Evolutionary conservation across 495 filamentous ascomycete genomes (phyloP).

Genomic region (Penicillium subrubescens): DNA sequence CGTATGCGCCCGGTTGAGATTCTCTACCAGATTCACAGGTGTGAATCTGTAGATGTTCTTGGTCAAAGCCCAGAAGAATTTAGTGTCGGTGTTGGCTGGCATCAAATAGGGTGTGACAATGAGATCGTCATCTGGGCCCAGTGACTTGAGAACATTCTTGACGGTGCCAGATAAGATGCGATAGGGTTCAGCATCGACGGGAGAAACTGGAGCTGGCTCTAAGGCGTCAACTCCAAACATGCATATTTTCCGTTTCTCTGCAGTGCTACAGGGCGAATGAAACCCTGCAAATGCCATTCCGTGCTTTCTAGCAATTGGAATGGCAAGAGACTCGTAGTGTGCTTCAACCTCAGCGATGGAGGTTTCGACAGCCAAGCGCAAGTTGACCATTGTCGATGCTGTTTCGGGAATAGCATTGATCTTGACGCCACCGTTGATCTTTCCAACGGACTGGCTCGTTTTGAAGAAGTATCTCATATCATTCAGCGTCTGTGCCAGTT

Average conservation of each 20-base stretch:
- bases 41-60: constrained; percentile 58
- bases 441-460: constrained; percentile 42
- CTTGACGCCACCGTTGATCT: constrained; percentile 60
- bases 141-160: constrained; percentile 51
- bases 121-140: constrained; percentile 47
- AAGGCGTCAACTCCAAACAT: constrained; percentile 16
- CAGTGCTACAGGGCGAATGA: constrained; percentile 29
- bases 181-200: constrained; percentile 46
- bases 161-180: constrained; percentile 54
- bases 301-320: constrained; percentile 50
- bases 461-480: constrained; percentile 16
- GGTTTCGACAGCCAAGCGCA: constrained; percentile 54
- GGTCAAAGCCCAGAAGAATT: constrained; percentile 60
- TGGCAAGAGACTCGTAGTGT: constrained; percentile 46
- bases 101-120: constrained; percentile 57
- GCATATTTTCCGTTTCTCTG: constrained; percentile 31
- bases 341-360: constrained; percentile 29
- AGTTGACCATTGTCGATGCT: constrained; percentile 52
- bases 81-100: constrained; percentile 65
- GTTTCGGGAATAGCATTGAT: constrained; percentile 62
- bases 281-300: constrained; percentile 56
- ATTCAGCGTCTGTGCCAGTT: constrained; percentile 9
- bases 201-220: constrained; percentile 58
- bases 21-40: constrained; percentile 38
- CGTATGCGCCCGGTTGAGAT: constrained; percentile 49